Conservation (phyloP, 257 asterid genomes). For the Penstemon newberryi region DNA sequence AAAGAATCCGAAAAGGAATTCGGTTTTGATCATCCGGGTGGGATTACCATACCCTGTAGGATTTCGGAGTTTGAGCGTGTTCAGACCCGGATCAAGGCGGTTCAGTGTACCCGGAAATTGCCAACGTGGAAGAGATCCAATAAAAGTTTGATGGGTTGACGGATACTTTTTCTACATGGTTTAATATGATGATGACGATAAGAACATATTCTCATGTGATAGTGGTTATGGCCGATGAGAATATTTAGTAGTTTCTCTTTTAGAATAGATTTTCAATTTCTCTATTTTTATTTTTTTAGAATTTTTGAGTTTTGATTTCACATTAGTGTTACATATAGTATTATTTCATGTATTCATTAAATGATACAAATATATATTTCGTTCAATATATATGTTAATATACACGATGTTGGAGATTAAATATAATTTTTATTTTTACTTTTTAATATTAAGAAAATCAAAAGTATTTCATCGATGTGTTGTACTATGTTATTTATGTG, state of each 20-base stretch:
- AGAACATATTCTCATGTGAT: background rate
- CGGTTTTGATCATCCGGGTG: conserved; percentile 85
- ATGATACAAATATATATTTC: too few relatives aligned
- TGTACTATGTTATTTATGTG: too few relatives aligned
- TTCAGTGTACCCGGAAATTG: conserved; percentile 37
- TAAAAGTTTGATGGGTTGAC: conserved; percentile 12
- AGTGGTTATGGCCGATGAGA: background rate
- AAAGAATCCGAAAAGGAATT: conserved; percentile 69
- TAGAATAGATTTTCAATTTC: too few relatives aligned
- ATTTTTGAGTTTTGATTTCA: too few relatives aligned
- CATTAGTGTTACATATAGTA: too few relatives aligned
- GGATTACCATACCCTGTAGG: conserved; percentile 84
- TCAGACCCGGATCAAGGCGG: conserved; percentile 75
- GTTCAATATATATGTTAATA: too few relatives aligned
- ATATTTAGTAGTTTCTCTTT: background rate
- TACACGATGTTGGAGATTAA: too few relatives aligned
- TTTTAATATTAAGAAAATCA: too few relatives aligned
- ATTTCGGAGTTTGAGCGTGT: conserved; percentile 88
- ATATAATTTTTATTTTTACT: too few relatives aligned
- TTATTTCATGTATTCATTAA: too few relatives aligned
- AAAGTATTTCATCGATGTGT: too few relatives aligned
- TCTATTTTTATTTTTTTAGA: too few relatives aligned
- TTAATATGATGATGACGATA: conserved; percentile 16
- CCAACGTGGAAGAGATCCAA: conserved; percentile 31
- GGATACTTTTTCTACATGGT: background rate